phyloP scores from a whole-genome alignment of 495 filamentous ascomycete genomes.

The Hamigera avellanea region DNA sequence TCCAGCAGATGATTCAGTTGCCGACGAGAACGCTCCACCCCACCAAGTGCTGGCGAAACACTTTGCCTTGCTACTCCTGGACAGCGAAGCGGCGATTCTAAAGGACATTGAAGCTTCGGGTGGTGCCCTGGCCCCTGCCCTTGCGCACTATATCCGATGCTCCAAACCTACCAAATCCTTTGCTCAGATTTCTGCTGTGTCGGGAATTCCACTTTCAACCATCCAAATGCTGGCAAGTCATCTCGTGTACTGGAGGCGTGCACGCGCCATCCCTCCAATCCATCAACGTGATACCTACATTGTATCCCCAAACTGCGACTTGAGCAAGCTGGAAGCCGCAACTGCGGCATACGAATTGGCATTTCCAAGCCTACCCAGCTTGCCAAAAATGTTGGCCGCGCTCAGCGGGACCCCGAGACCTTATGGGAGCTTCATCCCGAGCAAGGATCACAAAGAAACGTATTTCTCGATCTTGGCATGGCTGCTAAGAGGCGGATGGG shows the following conservation, averaged over 20 bases:
- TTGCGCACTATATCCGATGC: slow-evolving; percentile 74
- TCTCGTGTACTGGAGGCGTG: slow-evolving; percentile 89
- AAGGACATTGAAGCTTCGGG: slow-evolving; percentile 71
- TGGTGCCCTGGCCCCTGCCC: slow-evolving; percentile 55
- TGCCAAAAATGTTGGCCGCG: slow-evolving; percentile 74
- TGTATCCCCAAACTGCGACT: slow-evolving; percentile 81
- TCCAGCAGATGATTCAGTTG: slow-evolving; percentile 47
- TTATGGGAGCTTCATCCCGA: slow-evolving; percentile 73
- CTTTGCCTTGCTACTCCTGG: slow-evolving; percentile 74
- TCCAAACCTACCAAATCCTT: slow-evolving; percentile 80
- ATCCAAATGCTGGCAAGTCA: slow-evolving; percentile 80
- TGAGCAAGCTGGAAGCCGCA: slow-evolving; percentile 58
- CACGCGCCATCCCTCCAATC: slow-evolving; percentile 82
- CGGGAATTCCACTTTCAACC: slow-evolving; percentile 61
- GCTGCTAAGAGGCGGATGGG: slow-evolving; percentile 85
- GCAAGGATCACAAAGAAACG: slow-evolving; percentile 72
- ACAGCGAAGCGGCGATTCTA: slow-evolving; percentile 72
- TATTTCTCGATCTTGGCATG: slow-evolving; percentile 89
- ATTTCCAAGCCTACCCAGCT: slow-evolving; percentile 69
- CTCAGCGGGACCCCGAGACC: slow-evolving; percentile 66
- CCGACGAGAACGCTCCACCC: slow-evolving; percentile 38
- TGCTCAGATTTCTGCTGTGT: slow-evolving; percentile 61
- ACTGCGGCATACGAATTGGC: slow-evolving; percentile 57
- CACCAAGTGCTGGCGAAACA: slow-evolving; percentile 62
- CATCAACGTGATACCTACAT: slow-evolving; percentile 89